phyloP scores from a whole-genome alignment of 1,139 yeast genomes.

The Debaryomyces singareniensis region DNA sequence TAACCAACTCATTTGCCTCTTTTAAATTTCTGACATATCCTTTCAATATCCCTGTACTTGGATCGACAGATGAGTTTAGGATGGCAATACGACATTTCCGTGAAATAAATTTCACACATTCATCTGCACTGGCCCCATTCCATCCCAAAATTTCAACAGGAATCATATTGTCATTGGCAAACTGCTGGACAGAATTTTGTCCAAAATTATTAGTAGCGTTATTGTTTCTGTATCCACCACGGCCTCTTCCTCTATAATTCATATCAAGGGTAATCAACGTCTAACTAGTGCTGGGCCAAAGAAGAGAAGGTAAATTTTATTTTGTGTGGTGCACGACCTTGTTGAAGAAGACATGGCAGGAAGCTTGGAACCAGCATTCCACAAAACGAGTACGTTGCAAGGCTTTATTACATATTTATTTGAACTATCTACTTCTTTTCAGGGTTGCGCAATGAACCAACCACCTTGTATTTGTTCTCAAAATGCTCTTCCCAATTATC shows the following conservation, averaged over 20 bases:
- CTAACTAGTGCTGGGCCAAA: no score
- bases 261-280: no score
- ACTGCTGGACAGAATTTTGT: conserved; percentile 26
- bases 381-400: no score
- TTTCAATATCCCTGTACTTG: conserved; percentile 39
- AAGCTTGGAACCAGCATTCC: no score
- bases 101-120: conserved; percentile 60
- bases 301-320: no score
- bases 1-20: conserved; percentile 55
- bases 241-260: conserved; percentile 44
- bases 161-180: conserved; percentile 27
- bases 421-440: not conserved
- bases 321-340: no score
- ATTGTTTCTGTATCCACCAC: conserved; percentile 27
- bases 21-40: conserved; percentile 51
- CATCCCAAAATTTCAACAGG: conserved; percentile 68
- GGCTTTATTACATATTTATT: no score
- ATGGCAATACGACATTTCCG: conserved; percentile 60
- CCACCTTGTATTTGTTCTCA: conserved; percentile 65
- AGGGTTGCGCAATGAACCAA: conserved; percentile 45
- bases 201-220: conserved; percentile 11
- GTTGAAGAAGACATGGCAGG: no score
- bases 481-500: conserved; percentile 86
- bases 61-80: conserved; percentile 38
- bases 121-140: conserved; percentile 73